These are phyloP conservation scores for Ophiorrhiza pumila DNA, from an alignment of 257 asterid genomes.

Conservation along the genomic window DNA sequence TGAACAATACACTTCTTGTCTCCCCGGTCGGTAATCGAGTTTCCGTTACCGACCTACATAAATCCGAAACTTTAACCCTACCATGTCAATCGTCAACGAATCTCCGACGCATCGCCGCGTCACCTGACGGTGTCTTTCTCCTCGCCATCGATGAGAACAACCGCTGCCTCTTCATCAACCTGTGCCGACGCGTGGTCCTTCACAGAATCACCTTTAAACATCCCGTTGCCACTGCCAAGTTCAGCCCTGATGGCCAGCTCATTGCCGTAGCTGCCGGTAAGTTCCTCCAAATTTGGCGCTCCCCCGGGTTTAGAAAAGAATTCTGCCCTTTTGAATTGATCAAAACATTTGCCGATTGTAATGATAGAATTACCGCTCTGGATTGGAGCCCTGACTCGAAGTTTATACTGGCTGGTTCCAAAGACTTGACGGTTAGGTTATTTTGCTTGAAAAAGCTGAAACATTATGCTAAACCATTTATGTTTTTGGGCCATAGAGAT, in stretches of 20 bases:
- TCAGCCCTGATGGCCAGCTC: conserved; percentile 74
- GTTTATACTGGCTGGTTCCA: conserved; percentile 70
- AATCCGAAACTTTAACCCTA: conserved; percentile 70
- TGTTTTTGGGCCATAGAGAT: conserved; percentile 84
- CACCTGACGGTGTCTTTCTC: conserved; percentile 77
- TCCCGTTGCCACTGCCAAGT: conserved; percentile 58
- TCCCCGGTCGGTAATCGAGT: conserved; percentile 92
- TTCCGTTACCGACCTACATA: conserved; percentile 84
- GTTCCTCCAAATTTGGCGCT: conserved; percentile 88
- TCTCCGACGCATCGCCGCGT: conserved; percentile 73
- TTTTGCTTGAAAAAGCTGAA: conserved; percentile 47
- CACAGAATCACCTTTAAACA: conserved; percentile 81
- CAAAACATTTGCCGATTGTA: conserved; percentile 70
- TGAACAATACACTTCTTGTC: conserved; percentile 50
- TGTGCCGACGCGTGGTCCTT: conserved; percentile 72
- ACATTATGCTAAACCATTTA: conserved; percentile 53
- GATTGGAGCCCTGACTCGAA: conserved; percentile 87
- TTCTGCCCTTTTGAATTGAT: conserved; percentile 88
- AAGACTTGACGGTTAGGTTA: conserved; percentile 76
- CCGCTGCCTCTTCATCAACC: conserved; percentile 78
- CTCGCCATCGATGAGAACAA: conserved; percentile 85
- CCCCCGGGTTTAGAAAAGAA: conserved; percentile 84
- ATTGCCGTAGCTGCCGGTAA: conserved; percentile 90
- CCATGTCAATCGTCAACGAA: conserved; percentile 88
- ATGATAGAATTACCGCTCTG: conserved; percentile 58